Evolutionary conservation across 2,329 filamentous ascomycete genomes (phyloP), one percentile per base, ranked within the genome.

Genomic region (Fusarium pseudocircinatum): DNA sequence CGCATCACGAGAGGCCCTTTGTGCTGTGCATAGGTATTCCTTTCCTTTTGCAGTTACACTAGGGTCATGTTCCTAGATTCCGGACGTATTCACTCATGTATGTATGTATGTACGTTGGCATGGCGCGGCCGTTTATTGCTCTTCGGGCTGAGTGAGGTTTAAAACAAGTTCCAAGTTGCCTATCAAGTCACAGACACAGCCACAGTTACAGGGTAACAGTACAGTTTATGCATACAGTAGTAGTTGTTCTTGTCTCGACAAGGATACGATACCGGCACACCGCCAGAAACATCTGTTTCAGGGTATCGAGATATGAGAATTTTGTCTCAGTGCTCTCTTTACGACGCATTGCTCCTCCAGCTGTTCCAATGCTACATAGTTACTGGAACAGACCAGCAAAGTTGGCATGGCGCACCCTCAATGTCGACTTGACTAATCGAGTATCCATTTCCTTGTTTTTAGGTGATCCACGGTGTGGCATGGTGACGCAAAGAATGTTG

Each of bases 211-310:
- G 63, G 63, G 70, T 74, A 72, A 42, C 44, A 22, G 26, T 30
- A 22, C 44, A 47, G 44, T 30, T 47, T 47, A 30, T 47, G 44
- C 44, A 28, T 28, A 46, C 9, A 12, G 40, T 24, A 44, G 24
- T 44, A 20, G 42, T 46, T 47, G 44, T 47, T 65, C 34, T 53
- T 44, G 47, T 49, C 46, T 43, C 14, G 39, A 62, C 67, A 71
- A 72, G 70, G 67, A 57, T 71, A 49, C 43, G 67, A 47, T 63
- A 44, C 47, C 42, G 52, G 49, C 60, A 72, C 68, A 74, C 71
- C 71, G 71, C 71, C 37, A 74, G 60, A 69, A 69, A 65, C 71
- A 62, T 40, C 54, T 74, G 71, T 74, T 74, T 72, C 71, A 74
- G 52, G 30, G 60, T 63, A 65, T 72, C 71, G 63, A 73, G 71